Conservation (phyloP, 306 rosid genomes). For the Malus orientalis region DNA sequence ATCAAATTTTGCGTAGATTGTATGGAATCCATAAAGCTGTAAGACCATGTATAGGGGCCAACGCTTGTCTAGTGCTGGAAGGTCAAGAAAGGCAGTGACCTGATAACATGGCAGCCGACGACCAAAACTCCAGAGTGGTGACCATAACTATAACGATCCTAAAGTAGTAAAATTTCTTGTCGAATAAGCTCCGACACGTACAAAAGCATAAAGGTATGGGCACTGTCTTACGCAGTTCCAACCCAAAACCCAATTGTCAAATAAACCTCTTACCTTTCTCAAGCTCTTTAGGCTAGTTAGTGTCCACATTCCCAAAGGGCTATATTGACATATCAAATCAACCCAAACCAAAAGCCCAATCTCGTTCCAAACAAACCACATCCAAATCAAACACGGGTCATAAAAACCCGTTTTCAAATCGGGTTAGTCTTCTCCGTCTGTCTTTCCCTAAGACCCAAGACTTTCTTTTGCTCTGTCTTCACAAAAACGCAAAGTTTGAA, state of each 20-base stretch:
- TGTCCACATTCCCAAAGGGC: not conserved
- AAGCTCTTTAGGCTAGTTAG: no score
- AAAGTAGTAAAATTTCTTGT: no score
- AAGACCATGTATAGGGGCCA: not conserved
- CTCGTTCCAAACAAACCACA: not conserved
- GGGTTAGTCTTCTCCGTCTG: not conserved
- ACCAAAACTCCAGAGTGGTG: not conserved
- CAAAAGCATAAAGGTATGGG: fast-evolving
- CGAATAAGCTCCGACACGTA: no score
- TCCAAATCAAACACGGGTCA: not conserved
- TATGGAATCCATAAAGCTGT: not conserved
- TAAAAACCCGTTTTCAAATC: not conserved
- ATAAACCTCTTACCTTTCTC: not conserved
- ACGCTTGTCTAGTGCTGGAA: not conserved
- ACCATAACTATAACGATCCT: no score
- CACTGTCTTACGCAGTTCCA: no score
- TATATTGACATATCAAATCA: not conserved
- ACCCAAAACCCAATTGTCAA: not conserved
- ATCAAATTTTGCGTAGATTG: no score
- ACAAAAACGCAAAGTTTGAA: not conserved
- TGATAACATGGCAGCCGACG: not conserved
- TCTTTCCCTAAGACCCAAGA: not conserved
- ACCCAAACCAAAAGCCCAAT: not conserved
- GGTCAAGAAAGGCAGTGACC: not conserved
- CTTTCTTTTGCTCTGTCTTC: not conserved